Evolutionary conservation across 305 asterid species (phyloP).

Genomic region (Fraxinus angustifolia): DNA sequence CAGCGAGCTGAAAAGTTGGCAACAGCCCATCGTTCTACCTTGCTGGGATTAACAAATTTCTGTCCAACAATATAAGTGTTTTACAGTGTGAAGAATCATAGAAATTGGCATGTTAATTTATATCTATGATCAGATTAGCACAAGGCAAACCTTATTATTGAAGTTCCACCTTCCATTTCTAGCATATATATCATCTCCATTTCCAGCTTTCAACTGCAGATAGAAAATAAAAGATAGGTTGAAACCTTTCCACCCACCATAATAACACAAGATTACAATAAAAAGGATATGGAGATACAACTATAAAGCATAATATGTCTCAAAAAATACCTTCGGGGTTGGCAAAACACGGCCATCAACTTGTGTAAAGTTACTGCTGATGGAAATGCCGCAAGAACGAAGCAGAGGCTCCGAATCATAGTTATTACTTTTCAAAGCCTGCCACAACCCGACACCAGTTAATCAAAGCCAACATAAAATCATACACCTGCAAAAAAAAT

Average conservation of each 20-base stretch:
- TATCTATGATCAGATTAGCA: background rate
- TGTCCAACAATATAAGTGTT: conserved; percentile 19
- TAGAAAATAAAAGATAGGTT: background rate
- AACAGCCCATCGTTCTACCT: conserved; percentile 56
- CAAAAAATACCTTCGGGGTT: conserved; percentile 54
- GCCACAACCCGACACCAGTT: conserved; percentile 16
- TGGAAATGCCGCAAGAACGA: conserved; percentile 61
- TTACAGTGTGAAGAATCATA: background rate
- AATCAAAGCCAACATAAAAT: background rate
- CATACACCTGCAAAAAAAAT: background rate
- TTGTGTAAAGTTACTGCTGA: conserved; percentile 52
- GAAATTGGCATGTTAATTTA: background rate
- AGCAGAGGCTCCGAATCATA: conserved; percentile 68
- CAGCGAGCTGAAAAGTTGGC: conserved; percentile 66
- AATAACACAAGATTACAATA: background rate
- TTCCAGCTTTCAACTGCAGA: conserved; percentile 61
- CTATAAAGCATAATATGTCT: background rate
- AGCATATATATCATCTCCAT: conserved; percentile 53
- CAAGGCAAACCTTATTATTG: conserved; percentile 44
- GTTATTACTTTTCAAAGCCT: conserved; percentile 67
- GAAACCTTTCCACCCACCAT: background rate
- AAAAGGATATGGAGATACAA: background rate
- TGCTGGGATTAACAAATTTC: conserved; percentile 56
- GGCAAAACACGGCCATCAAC: conserved; percentile 75
- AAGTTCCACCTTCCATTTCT: conserved; percentile 70